Percentiles rank a stretch among this genome's conserved stretches.
phyloP scores from a whole-genome alignment of 1,284 basidiomycete species.

The Tilletia indica region DNA sequence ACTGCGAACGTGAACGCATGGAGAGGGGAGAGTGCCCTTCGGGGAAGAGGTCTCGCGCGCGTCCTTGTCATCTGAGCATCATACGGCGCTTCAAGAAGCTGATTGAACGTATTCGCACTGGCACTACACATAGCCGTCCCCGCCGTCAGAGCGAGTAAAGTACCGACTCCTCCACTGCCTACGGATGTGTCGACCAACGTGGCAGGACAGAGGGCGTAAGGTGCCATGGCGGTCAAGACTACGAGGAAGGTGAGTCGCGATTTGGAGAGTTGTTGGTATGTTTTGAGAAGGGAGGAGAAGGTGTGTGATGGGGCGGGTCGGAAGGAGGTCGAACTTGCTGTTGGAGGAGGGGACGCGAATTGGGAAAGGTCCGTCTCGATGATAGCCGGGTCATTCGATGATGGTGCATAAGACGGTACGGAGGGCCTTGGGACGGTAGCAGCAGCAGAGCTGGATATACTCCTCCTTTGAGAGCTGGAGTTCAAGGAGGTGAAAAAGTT shows the following conservation, averaged over 20 bases:
- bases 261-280: slow-evolving; percentile 82
- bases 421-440: neutral
- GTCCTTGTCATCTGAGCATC: slow-evolving; percentile 97
- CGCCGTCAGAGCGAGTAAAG: slow-evolving; percentile 76
- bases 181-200: slow-evolving; percentile 29
- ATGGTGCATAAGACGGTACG: slow-evolving; percentile 26
- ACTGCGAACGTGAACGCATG: slow-evolving; percentile 81
- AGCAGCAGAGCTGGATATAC: neutral
- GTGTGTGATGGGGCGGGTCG: slow-evolving; percentile 35
- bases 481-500: slow-evolving; percentile 33
- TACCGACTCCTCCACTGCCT: slow-evolving; percentile 10
- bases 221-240: slow-evolving; percentile 85
- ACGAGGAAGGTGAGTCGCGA: slow-evolving; percentile 82
- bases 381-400: slow-evolving; percentile 39
- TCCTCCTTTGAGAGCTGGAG: slow-evolving; percentile 21
- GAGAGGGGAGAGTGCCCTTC: slow-evolving; percentile 74
- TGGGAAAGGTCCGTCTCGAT: slow-evolving; percentile 20
- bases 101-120: slow-evolving; percentile 91
- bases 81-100: slow-evolving; percentile 89
- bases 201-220: slow-evolving; percentile 76
- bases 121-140: slow-evolving; percentile 89
- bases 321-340: slow-evolving; percentile 27
- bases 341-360: slow-evolving; percentile 18
- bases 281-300: slow-evolving; percentile 25
- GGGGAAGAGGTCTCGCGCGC: slow-evolving; percentile 81